Percentiles rank a stretch among this genome's conserved stretches.
These are phyloP conservation scores for Cutaneotrichosporon arboriforme DNA, from an alignment of 1,284 basidiomycete genomes.

Conservation along the genomic window DNA sequence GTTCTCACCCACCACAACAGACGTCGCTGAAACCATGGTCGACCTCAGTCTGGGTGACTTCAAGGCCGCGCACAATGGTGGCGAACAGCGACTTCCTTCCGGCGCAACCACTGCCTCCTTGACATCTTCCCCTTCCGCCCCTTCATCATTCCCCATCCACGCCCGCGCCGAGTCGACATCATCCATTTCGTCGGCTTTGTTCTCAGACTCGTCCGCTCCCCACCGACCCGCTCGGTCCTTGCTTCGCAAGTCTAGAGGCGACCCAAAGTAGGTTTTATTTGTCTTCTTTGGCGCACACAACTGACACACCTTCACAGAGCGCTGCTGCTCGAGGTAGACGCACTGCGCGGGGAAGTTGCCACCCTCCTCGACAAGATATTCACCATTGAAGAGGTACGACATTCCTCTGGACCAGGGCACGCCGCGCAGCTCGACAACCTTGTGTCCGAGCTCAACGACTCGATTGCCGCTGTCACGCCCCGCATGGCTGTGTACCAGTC, in stretches of 20 bases:
- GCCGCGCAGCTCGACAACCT: constrained; percentile 18
- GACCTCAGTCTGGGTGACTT: neutral
- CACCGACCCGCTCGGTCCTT: constrained; percentile 8
- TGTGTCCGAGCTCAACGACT: constrained; percentile 17
- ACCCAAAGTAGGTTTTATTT: constrained; percentile 7
- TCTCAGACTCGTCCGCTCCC: constrained; percentile 11
- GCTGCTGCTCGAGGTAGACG: constrained; percentile 14
- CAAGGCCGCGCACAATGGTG: neutral
- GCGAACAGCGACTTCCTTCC: neutral
- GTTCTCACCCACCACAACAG: neutral
- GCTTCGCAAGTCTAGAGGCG: constrained; percentile 7
- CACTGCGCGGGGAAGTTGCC: constrained; percentile 21
- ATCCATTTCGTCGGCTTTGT: constrained; percentile 6
- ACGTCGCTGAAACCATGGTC: neutral
- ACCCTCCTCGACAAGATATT: constrained; percentile 30
- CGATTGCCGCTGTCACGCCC: constrained; percentile 10
- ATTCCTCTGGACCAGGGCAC: constrained; percentile 53
- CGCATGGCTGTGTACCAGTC: constrained; percentile 5
- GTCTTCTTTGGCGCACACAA: neutral
- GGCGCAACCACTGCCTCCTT: neutral
- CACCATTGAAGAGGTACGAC: constrained; percentile 38
- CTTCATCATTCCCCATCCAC: neutral
- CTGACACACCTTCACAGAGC: constrained; percentile 7
- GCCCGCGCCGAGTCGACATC: constrained; percentile 7
- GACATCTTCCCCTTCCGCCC: neutral